phyloP scores from a whole-genome alignment of 2,329 filamentous ascomycete species.

The Blumeria graminis region DNA sequence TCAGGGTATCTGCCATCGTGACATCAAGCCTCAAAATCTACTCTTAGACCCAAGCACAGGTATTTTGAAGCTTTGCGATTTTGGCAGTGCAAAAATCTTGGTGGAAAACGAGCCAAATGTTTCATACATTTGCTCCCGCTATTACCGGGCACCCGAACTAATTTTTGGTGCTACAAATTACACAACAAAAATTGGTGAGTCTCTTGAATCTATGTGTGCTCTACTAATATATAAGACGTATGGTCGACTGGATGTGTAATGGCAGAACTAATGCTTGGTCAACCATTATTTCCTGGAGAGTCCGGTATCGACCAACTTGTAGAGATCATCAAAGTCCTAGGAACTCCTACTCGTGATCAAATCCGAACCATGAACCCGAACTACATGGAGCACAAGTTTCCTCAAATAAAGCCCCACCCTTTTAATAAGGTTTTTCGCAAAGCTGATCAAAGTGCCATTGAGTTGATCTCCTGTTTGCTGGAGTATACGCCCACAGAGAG shows the following conservation, averaged over 20 bases:
- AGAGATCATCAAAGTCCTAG: conserved; percentile 97
- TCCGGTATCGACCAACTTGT: conserved; percentile 97
- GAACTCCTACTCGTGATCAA: conserved; percentile 88
- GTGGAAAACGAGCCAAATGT: conserved; percentile 98
- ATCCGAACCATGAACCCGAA: conserved; percentile 99
- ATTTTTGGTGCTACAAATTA: conserved; percentile 99
- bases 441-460: conserved; percentile 78
- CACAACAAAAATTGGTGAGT: conserved; percentile 94
- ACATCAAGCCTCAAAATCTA: conserved; percentile 98
- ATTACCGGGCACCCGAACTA: conserved; percentile 92
- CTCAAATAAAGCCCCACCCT: conserved; percentile 96
- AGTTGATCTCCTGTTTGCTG: conserved; percentile 75
- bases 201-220: conserved; percentile 4
- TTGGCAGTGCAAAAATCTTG: conserved; percentile 94
- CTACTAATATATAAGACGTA: conserved; percentile 39
- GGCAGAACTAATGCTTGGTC: conserved; percentile 96
- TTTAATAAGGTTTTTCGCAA: conserved; percentile 99
- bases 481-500: conserved; percentile 97
- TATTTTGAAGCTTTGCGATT: conserved; percentile 92
- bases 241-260: conserved; percentile 99
- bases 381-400: conserved; percentile 99
- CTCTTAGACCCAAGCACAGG: conserved; percentile 78
- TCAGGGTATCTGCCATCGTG: conserved; percentile 93
- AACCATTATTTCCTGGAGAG: conserved; percentile 92
- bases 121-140: conserved; percentile 97